Evolutionary conservation across 2,329 filamentous ascomycete genomes (phyloP), one percentile per base, ranked within the genome.

Genomic region (Aspergillus sp.): DNA sequence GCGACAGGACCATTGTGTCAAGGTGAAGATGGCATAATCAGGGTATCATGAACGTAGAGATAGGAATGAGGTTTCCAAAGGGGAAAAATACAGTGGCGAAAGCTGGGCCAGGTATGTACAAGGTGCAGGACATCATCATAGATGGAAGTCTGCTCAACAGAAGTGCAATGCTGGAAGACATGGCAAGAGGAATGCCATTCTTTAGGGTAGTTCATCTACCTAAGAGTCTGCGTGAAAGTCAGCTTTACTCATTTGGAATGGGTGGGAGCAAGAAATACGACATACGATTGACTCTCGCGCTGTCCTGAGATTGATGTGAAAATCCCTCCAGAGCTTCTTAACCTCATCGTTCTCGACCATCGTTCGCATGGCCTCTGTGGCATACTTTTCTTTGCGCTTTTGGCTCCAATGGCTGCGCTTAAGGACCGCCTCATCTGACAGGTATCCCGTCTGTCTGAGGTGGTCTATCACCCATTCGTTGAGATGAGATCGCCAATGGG

Each of bases 401-500:
- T 78, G 74, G 57, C 79, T 86, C 81, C 84, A 81, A 51, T 75
- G 77, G 52, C 86, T 84, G 7, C 87, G 77, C 65, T 84, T 76
- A 1, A 84, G 74, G 29, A 91, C 73, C 62, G 84, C 80, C 10
- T 79, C 71, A 1, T 83, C 72, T 0, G 74, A 75, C 57, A 87
- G 76, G 57, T 87, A 79, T 0, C 83, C 84, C 53, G 85, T 77
- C 1, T 69, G 69, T 20, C 78, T 70, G 0, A 94, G 81, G 49
- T 81, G 83, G 23, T 80, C 78, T 20, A 87, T 77, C 0, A 92
- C 85, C 80, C 82, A 88, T 58, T 86, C 80, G 64, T 88, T 86
- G n/a, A 93, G 81, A 43, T 85, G 82, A 54, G 82, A 83, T 52
- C 87, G 86, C 89, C 89, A 92, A 71, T 94, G 89, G 4, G 84